Conservation (phyloP, 257 asterid species). For the Nicotiana tabacum region DNA sequence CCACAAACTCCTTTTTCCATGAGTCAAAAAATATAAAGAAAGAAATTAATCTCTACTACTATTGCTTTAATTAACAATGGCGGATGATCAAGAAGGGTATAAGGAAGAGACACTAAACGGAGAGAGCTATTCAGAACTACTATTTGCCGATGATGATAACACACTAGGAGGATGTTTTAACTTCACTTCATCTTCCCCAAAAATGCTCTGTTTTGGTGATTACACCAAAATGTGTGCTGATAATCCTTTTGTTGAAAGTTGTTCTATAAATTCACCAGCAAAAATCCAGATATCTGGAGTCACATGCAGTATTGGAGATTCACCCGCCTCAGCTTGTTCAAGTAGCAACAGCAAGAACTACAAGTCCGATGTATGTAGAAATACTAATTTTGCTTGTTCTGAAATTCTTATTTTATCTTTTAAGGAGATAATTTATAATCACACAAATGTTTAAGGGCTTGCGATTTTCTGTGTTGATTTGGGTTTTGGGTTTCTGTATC, state of each 20-base stretch:
- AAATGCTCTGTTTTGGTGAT: conserved; percentile 67
- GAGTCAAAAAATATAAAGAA: background rate
- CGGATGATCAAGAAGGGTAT: conserved; percentile 32
- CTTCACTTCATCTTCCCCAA: conserved; percentile 31
- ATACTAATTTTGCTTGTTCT: background rate
- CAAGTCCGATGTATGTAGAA: conserved; percentile 16
- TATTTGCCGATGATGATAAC: conserved; percentile 37
- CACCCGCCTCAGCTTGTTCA: conserved; percentile 28
- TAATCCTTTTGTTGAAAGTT: background rate
- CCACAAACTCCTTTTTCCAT: background rate
- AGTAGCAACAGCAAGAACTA: conserved; percentile 18
- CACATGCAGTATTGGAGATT: conserved; percentile 39
- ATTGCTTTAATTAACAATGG: conserved; percentile 23
- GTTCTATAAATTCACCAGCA: background rate
- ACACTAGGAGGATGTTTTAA: conserved; percentile 24
- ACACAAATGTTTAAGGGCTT: background rate
- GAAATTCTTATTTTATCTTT: background rate
- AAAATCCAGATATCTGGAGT: conserved; percentile 31
- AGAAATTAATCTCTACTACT: background rate
- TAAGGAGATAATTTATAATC: too few relatives aligned
- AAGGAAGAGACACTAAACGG: conserved; percentile 40
- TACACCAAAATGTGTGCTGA: conserved; percentile 8
- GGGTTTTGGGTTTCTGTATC: background rate
- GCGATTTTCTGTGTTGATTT: background rate
- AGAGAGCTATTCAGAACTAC: conserved; percentile 63